Percentiles rank a stretch among this genome's conserved stretches.
Evolutionary conservation across 2,329 filamentous ascomycete genomes (phyloP).

Genomic region (Alternaria tenuissima): DNA sequence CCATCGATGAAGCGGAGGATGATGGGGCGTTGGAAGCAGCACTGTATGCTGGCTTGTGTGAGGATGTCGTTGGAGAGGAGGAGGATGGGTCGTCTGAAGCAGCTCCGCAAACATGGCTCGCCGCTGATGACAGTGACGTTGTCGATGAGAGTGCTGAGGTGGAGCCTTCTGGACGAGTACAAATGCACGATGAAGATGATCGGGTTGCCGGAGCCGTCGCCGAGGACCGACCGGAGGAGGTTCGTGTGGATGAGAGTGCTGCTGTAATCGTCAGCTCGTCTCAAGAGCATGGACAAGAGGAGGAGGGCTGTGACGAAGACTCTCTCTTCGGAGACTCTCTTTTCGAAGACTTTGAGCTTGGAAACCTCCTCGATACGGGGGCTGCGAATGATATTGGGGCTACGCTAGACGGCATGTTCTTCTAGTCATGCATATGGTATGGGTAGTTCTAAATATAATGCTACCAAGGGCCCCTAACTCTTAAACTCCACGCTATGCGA

Average conservation of each 20-base stretch:
- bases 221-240: not conserved
- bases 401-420: not conserved
- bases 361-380: not conserved
- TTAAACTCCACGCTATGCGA: conserved; percentile 7
- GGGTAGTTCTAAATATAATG: not conserved
- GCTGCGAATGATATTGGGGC: not conserved
- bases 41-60: not conserved
- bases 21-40: not conserved
- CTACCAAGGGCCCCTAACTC: not conserved
- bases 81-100: not conserved
- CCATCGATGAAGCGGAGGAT: not conserved
- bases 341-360: not conserved
- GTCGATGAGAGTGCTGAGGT: not conserved
- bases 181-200: not conserved
- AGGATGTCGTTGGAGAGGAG: not conserved
- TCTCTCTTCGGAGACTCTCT: not conserved
- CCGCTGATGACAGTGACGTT: too few relatives aligned
- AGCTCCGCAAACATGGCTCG: too few relatives aligned
- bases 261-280: not conserved
- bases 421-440: not conserved
- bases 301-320: not conserved
- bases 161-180: not conserved
- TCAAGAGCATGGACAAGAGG: not conserved
- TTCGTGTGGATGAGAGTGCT: not conserved
- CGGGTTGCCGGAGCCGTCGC: not conserved